These are phyloP conservation scores for Lipomyces spencermartinsiae DNA, from an alignment of 805 yeast species.

Conservation along the genomic window DNA sequence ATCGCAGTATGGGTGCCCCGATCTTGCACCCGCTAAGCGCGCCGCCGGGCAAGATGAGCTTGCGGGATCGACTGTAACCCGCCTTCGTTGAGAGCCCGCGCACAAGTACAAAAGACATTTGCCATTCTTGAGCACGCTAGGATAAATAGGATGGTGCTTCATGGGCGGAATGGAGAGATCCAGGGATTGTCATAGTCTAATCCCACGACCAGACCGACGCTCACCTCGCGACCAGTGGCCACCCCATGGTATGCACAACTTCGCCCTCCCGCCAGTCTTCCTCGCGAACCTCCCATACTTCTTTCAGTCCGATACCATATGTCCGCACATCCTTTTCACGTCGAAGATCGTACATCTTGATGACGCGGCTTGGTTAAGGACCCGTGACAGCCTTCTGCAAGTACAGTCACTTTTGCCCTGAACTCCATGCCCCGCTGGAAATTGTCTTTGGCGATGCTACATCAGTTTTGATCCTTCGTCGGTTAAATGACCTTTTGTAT, in stretches of 20 bases:
- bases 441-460: conserved; percentile 63
- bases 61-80: conserved; percentile 93
- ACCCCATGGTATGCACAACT: conserved; percentile 88
- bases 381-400: conserved; percentile 99
- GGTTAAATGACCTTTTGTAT: neutral
- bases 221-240: conserved; percentile 80
- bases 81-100: conserved; percentile 96
- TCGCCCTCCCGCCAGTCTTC: conserved; percentile 80
- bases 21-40: conserved; percentile 95
- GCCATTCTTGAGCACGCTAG: conserved; percentile 79
- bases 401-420: conserved; percentile 83
- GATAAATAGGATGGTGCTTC: conserved; percentile 90
- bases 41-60: conserved; percentile 94
- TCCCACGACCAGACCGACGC: conserved; percentile 94
- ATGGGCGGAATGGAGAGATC: conserved; percentile 89
- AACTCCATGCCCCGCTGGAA: conserved; percentile 98
- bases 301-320: conserved; percentile 94
- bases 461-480: neutral
- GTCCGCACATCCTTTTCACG: conserved; percentile 72
- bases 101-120: conserved; percentile 93
- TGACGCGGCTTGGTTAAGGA: conserved; percentile 81
- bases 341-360: conserved; percentile 71
- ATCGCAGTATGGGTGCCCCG: conserved; percentile 97
- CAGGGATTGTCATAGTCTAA: conserved; percentile 94
- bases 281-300: conserved; percentile 93